Conservation (phyloP, 1,284 basidiomycete genomes). For the Ustilago curta region DNA sequence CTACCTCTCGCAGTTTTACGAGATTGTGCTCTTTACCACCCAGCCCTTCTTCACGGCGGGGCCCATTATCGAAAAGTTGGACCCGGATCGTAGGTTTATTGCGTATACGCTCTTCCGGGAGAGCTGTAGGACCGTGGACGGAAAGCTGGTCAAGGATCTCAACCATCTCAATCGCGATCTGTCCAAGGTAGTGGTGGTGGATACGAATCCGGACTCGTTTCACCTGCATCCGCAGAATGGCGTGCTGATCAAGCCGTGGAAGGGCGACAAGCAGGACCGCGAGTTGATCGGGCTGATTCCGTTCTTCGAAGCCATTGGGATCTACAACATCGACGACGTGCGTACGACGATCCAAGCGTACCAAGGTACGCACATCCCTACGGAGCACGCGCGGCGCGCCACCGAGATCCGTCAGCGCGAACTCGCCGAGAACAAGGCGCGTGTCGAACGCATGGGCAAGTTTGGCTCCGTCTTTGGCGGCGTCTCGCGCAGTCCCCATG, state of each 20-base stretch:
- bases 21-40: constrained; percentile 94
- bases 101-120: constrained; percentile 92
- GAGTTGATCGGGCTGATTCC: constrained; percentile 91
- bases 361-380: constrained; percentile 84
- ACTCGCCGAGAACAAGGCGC: constrained; percentile 71
- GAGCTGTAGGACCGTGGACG: constrained; percentile 60
- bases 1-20: constrained; percentile 96
- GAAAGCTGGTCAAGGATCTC: constrained; percentile 77
- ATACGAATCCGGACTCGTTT: constrained; percentile 83
- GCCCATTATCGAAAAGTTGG: constrained; percentile 92
- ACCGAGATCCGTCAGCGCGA: constrained; percentile 77
- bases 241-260: constrained; percentile 87
- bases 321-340: constrained; percentile 76
- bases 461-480: constrained; percentile 74
- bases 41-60: constrained; percentile 89
- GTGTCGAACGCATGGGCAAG: constrained; percentile 31
- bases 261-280: constrained; percentile 79
- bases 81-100: constrained; percentile 90
- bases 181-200: constrained; percentile 88
- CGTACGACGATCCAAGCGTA: constrained; percentile 87
- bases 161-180: constrained; percentile 92
- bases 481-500: constrained; percentile 18
- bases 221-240: constrained; percentile 89
- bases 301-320: constrained; percentile 84
- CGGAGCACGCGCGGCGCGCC: constrained; percentile 89